phyloP scores from a whole-genome alignment of 805 yeast genomes.

The Wickerhamomyces ciferrii region DNA sequence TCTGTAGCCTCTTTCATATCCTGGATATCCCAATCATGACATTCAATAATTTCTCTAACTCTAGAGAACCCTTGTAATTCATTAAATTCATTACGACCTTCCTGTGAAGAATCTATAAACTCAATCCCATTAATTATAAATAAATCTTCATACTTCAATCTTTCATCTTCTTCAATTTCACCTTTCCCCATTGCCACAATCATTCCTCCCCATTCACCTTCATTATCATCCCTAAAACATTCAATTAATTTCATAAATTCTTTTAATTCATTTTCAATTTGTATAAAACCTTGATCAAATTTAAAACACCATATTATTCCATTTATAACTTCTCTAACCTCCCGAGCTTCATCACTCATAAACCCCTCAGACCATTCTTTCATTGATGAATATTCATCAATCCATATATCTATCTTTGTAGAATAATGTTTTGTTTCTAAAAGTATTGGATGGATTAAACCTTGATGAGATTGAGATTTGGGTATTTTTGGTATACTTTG shows the following conservation, averaged over 20 bases:
- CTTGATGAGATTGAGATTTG: not conserved
- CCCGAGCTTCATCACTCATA: slow-evolving; percentile 5
- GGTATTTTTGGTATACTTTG: not conserved
- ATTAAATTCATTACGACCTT: slow-evolving; percentile 34
- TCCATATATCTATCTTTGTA: slow-evolving; percentile 22
- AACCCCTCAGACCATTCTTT: slow-evolving; percentile 27
- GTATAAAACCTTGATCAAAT: not conserved
- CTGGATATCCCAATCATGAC: slow-evolving; percentile 40
- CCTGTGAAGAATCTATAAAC: slow-evolving; percentile 26
- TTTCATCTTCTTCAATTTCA: slow-evolving; percentile 18
- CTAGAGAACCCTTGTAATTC: slow-evolving; percentile 40
- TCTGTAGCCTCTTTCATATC: not conserved
- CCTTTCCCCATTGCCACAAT: slow-evolving; percentile 24
- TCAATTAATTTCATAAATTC: slow-evolving; percentile 10
- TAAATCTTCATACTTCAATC: slow-evolving; percentile 30
- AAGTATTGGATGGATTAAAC: slow-evolving; percentile 5
- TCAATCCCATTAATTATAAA: slow-evolving; percentile 34
- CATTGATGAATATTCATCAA: slow-evolving; percentile 17
- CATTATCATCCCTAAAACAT: not conserved
- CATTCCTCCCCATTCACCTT: slow-evolving; percentile 3
- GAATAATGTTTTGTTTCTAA: slow-evolving; percentile 28
- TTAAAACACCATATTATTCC: slow-evolving; percentile 19
- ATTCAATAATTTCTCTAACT: slow-evolving; percentile 39
- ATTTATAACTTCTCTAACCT: slow-evolving; percentile 26
- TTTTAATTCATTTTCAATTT: slow-evolving; percentile 8